phyloP scores from a whole-genome alignment of 1,284 basidiomycete species.

The Porodaedalea pini region DNA sequence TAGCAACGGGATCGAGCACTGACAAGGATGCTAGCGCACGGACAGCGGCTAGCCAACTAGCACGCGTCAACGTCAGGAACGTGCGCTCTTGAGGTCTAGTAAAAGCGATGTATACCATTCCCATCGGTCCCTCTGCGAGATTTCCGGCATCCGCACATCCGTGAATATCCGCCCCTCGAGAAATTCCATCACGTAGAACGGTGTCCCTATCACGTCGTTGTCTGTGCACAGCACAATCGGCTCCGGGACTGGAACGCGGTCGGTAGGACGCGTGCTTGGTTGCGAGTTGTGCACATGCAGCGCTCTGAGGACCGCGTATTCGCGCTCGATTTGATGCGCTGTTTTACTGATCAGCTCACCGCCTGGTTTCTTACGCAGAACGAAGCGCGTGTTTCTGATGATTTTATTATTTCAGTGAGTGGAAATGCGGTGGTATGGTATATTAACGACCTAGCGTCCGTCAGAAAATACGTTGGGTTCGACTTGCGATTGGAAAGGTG shows the following conservation, averaged over 20 bases:
- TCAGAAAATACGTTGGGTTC: constrained; percentile 93
- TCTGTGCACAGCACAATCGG: constrained; percentile 86
- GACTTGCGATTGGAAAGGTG: constrained; percentile 47
- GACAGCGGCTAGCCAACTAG: constrained; percentile 76
- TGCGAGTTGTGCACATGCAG: constrained; percentile 70
- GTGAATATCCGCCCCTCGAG: constrained; percentile 91
- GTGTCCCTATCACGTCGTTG: constrained; percentile 72
- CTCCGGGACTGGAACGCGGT: constrained; percentile 79
- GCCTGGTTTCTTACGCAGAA: constrained; percentile 92
- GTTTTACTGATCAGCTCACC: constrained; percentile 83
- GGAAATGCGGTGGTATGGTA: not conserved
- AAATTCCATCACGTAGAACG: constrained; percentile 97
- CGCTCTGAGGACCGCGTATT: constrained; percentile 78
- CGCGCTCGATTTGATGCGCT: constrained; percentile 92
- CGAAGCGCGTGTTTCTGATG: constrained; percentile 61
- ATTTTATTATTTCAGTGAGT: constrained; percentile 12
- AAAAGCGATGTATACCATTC: constrained; percentile 55
- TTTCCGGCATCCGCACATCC: constrained; percentile 72
- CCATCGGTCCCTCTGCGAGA: constrained; percentile 56
- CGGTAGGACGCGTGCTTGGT: constrained; percentile 44
- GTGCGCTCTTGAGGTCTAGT: not conserved
- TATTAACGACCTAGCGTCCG: constrained; percentile 58
- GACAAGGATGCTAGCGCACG: constrained; percentile 73
- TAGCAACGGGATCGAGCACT: constrained; percentile 60
- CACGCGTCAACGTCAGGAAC: too few species aligned